These are phyloP conservation scores for Penicillium brasilianum DNA, from an alignment of 2,329 filamentous ascomycete genomes.

Conservation along the genomic window DNA sequence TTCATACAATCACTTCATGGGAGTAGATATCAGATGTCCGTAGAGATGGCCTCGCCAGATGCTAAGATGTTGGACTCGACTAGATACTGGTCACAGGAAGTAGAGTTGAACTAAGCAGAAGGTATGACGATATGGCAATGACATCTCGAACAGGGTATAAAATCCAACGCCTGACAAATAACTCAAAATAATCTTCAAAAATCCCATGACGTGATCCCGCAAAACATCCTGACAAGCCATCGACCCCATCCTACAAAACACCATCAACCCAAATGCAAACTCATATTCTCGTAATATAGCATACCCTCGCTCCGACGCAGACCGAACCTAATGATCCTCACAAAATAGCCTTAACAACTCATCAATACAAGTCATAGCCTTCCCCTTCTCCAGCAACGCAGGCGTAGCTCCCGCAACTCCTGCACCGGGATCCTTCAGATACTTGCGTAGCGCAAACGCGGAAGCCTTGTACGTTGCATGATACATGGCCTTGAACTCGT, in stretches of 20 bases:
- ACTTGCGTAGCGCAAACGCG: conserved; percentile 49
- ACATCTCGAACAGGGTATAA: neutral
- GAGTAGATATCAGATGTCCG: neutral
- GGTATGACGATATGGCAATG: neutral
- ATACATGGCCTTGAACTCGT: conserved; percentile 52
- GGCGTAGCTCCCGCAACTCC: conserved; percentile 15
- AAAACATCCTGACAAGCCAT: neutral
- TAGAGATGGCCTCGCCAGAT: neutral
- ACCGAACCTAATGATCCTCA: conserved; percentile 37
- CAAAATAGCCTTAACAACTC: conserved; percentile 49
- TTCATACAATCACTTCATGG: neutral
- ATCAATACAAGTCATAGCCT: conserved; percentile 49
- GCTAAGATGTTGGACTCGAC: too few relatives aligned
- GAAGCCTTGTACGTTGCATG: conserved; percentile 51
- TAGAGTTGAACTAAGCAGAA: neutral
- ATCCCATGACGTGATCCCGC: neutral
- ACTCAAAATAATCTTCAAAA: neutral
- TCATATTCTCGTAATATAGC: conserved; percentile 24
- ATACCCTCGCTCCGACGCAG: neutral
- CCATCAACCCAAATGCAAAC: conserved; percentile 22
- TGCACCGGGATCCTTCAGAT: conserved; percentile 36
- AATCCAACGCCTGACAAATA: neutral
- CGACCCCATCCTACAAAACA: conserved; percentile 11
- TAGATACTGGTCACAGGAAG: neutral
- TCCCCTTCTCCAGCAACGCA: conserved; percentile 42